Base-by-base conservation (phyloP, 2,329 filamentous ascomycete species). In the Herpomyces periplanetae region DNA sequence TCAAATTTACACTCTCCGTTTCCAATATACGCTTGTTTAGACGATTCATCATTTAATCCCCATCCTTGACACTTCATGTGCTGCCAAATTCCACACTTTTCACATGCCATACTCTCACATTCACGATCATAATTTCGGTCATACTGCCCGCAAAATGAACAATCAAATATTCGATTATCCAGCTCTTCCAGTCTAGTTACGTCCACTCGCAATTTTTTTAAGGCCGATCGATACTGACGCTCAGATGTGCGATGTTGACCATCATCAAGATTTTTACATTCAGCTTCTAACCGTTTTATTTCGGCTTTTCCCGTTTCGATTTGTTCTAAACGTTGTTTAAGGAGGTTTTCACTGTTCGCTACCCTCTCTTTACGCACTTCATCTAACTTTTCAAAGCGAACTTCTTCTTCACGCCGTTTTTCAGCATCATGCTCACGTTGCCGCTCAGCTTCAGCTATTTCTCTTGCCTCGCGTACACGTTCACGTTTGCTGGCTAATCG, bases 31-130 rank as follows among this genome's bases (percentile, higher is more conserved):
- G n/a, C n/a, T n/a, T n/a, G n/a, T n/a, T n/a, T n/a, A n/a, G n/a
- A n/a, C n/a, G n/a, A n/a, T n/a, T n/a, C n/a, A n/a, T n/a, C n/a
- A n/a, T n/a, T n/a, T n/a, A n/a, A n/a, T n/a, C n/a, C n/a, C n/a
- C n/a, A n/a, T n/a, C 60, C 62, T 23, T 87, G 51, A 33, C 80
- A 96, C 30, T 64, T 68, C 44, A 71, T 85, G 34, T 96, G 80
- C 35, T 91, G 75, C 80, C 80, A 96, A 18, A 85, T 61, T 33
- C 62, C 84, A 44, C 80, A 96, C 27, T 49, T 59, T 33, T 96
- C 80, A 39, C 80, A 96, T 11, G 73, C 65, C 26, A 96, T 59
- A 34, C 71, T 87, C 34, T 87, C 73, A 4, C 68, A 62, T 13
- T 80, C 80, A 34, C 91, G 80, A 30, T 96, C 80, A 48, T 53